Percentiles rank a stretch among this genome's conserved stretches.
phyloP scores from a whole-genome alignment of 1,139 yeast species.

The Lodderomyces parapsilosis region DNA sequence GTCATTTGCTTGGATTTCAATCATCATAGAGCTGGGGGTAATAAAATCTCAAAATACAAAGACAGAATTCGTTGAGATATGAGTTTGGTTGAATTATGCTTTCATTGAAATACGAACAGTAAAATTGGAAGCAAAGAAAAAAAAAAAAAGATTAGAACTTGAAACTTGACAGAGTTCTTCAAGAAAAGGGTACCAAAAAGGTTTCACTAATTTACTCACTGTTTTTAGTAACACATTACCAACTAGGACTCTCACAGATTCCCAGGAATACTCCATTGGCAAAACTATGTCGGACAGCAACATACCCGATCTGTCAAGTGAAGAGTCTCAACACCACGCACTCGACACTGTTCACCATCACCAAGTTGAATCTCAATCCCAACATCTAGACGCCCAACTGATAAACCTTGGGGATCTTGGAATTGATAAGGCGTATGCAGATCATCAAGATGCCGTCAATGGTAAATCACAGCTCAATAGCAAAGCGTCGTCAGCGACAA shows the following conservation, averaged over 20 bases:
- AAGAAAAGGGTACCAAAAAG: no score
- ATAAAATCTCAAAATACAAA: no score
- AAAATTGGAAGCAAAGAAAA: neutral
- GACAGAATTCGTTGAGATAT: no score
- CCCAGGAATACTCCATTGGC: neutral
- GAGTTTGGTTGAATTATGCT: no score
- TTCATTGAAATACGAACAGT: no score
- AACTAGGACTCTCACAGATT: neutral
- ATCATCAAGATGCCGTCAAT: neutral
- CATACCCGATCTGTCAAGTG: neutral
- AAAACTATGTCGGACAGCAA: neutral
- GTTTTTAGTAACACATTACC: no score
- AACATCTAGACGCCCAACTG: neutral
- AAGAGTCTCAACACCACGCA: neutral
- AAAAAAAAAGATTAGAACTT: neutral
- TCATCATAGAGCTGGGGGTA: no score
- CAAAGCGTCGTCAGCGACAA: slow-evolving; percentile 5
- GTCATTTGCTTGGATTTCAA: slow-evolving; percentile 34
- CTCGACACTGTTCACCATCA: slow-evolving; percentile 2
- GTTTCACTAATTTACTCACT: no score
- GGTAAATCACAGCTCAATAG: slow-evolving; percentile 3
- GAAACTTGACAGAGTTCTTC: no score
- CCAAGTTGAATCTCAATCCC: slow-evolving; percentile 3
- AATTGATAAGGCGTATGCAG: neutral
- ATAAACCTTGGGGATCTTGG: neutral